Evolutionary conservation across 2,329 filamentous ascomycete genomes (phyloP).

Genomic region (Sporothrix inflata): DNA sequence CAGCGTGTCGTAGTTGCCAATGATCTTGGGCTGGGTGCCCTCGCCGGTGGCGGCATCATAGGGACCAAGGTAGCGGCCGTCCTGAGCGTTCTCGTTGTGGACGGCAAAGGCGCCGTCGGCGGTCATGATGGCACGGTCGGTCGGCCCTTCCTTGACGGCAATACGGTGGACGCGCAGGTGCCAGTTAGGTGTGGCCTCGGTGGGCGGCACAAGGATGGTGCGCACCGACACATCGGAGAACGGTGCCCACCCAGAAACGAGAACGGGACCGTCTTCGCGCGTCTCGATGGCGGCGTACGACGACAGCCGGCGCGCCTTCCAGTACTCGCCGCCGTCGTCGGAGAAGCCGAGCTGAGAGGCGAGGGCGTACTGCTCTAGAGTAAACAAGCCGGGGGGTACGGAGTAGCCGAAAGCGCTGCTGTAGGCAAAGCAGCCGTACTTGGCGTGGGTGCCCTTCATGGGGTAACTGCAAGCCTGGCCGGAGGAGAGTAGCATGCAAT

Average conservation of each 20-base stretch:
- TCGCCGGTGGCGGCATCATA: constrained; percentile 52
- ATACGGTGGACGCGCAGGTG: constrained; percentile 69
- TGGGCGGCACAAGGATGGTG: constrained; percentile 67
- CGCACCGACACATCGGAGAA: constrained; percentile 69
- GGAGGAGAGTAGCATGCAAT: constrained; percentile 74
- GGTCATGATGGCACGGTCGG: constrained; percentile 62
- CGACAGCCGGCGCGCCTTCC: constrained; percentile 75
- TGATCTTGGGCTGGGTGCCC: constrained; percentile 60
- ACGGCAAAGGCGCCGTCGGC: constrained; percentile 78
- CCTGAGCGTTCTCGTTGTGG: constrained; percentile 52
- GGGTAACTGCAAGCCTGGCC: constrained; percentile 83
- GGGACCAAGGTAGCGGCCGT: constrained; percentile 53
- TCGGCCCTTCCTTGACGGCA: constrained; percentile 43
- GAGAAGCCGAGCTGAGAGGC: constrained; percentile 76
- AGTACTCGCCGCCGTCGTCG: constrained; percentile 76
- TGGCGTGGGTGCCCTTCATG: constrained; percentile 79
- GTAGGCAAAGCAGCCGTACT: constrained; percentile 80
- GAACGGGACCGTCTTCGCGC: constrained; percentile 53
- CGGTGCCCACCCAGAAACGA: constrained; percentile 72
- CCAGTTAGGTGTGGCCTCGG: constrained; percentile 65
- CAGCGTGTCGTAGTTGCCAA: constrained; percentile 63
- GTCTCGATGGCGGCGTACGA: constrained; percentile 65
- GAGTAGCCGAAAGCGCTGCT: constrained; percentile 76
- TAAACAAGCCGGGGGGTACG: constrained; percentile 74
- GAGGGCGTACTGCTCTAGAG: constrained; percentile 74